Conservation (phyloP, 345 rosid genomes). For the Nephelium lappaceum region DNA sequence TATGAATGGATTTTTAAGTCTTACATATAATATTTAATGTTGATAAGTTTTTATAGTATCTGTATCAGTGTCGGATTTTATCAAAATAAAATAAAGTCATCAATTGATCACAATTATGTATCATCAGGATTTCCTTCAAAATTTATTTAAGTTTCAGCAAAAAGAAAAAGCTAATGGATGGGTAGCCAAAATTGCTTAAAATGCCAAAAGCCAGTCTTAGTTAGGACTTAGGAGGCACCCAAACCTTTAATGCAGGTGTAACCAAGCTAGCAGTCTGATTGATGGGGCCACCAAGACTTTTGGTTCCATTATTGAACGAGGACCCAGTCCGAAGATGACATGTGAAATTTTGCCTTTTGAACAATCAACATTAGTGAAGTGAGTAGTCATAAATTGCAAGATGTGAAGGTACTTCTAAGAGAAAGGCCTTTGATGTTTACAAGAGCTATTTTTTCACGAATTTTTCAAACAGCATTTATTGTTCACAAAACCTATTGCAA, state of each 20-base stretch:
- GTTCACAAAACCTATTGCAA: not conserved
- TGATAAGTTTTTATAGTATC: too few relatives aligned
- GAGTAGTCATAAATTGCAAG: constrained; percentile 19
- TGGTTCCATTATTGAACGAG: constrained; percentile 5
- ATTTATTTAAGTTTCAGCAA: too few relatives aligned
- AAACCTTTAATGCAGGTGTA: not conserved
- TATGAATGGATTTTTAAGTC: too few relatives aligned
- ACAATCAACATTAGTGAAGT: constrained; percentile 27
- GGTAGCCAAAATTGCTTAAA: too few relatives aligned
- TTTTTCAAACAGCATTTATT: constrained; percentile 4
- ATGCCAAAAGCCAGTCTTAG: too few relatives aligned
- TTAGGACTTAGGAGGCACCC: too few relatives aligned
- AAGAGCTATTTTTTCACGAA: constrained; percentile 8
- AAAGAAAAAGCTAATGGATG: too few relatives aligned
- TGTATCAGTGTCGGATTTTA: too few relatives aligned
- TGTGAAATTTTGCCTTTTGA: constrained; percentile 20
- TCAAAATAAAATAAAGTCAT: too few relatives aligned
- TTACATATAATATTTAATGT: too few relatives aligned
- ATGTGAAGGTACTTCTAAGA: constrained; percentile 4
- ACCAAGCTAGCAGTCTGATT: not conserved
- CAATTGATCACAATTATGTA: too few relatives aligned
- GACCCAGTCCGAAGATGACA: not conserved
- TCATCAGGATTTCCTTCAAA: too few relatives aligned
- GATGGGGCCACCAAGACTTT: constrained; percentile 19
- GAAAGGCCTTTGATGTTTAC: constrained; percentile 19